Conservation (phyloP, 1,284 basidiomycete species). For the Exobasidium rhododendri region DNA sequence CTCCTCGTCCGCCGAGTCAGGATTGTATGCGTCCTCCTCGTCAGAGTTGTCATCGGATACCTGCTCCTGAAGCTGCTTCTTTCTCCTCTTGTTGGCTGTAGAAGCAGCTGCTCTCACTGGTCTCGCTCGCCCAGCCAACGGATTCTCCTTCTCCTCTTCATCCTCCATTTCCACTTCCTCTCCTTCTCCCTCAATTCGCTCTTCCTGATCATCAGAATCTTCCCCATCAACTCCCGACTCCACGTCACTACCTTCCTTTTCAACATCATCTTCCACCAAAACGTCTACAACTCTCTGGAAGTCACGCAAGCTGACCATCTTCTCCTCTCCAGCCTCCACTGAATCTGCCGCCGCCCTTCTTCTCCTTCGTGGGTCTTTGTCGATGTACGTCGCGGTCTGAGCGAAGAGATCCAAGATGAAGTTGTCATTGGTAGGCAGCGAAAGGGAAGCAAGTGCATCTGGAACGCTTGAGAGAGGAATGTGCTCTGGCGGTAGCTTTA, state of each 20-base stretch:
- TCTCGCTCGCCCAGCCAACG: neutral
- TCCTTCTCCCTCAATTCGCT: slow-evolving; percentile 13
- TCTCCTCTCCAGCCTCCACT: slow-evolving; percentile 21
- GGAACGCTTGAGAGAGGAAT: slow-evolving; percentile 33
- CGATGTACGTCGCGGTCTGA: slow-evolving; percentile 19
- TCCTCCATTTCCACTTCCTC: slow-evolving; percentile 18
- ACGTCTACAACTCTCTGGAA: slow-evolving; percentile 32
- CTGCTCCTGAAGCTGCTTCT: neutral
- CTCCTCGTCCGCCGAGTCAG: neutral
- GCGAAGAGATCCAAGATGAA: slow-evolving; percentile 30
- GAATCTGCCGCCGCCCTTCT: slow-evolving; percentile 14
- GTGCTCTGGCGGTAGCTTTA: slow-evolving; percentile 14
- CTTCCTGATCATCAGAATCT: slow-evolving; percentile 5
- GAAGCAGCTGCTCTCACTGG: slow-evolving; percentile 1
- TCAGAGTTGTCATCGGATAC: neutral
- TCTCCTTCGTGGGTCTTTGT: neutral
- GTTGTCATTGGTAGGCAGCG: slow-evolving; percentile 24
- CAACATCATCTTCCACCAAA: slow-evolving; percentile 11
- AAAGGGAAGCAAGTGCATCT: slow-evolving; percentile 34
- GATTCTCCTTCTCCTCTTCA: neutral
- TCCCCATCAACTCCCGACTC: too few species aligned
- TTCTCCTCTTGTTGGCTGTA: neutral
- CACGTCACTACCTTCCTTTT: neutral
- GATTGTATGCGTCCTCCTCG: neutral
- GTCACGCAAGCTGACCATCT: slow-evolving; percentile 31